Base-by-base conservation (phyloP, 2,329 filamentous ascomycete genomes). In the Alternaria sp. region DNA sequence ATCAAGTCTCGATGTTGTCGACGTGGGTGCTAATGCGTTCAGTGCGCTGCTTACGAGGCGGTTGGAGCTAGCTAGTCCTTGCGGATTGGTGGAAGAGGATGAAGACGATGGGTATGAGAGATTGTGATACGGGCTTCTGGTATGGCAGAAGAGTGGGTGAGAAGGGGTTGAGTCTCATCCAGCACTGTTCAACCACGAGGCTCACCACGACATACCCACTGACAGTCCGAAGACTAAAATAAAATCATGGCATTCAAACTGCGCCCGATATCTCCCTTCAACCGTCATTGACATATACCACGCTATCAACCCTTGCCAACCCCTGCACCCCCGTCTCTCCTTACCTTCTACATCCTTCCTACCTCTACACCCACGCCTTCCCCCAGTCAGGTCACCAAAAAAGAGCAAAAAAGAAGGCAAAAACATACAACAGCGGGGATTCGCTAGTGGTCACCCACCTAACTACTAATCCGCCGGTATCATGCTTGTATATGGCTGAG, bases 21-120 rank as follows among this genome's bases (percentile, higher is more conserved):
- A 41, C 6, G 1, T 41, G 37, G 15, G 3, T 0, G 37, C 37
- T 41, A 41, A 41, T 11, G 2, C 37, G n/a, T 41, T 41, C n/a
- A 41, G 37, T 41, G 37, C 7, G 9, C n/a, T 41, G 15, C 37
- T 41, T 0, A 6, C n/a, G n/a, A 41, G 15, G 37, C 37, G 0
- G 4, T 10, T 3, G 8, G 3, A 0, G 15, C 0, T 41, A 0
- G 15, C 0, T 41, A 1, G 33, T 0, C 0, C n/a, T 41, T 18
- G 0, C 15, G n/a, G 15, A 0, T 41, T 1, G n/a, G 37, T 0
- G 8, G 0, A 18, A 0, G n/a, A 18, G 8, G 37, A 41, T 0
- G 15, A 18, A 18, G 0, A 41, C 0, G 15, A 41, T 41, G 4
- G n/a, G 37, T 18, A 5, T 0, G n/a, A 11, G 37, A 18, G 37